These are phyloP conservation scores for Chamaecyparis obtusa DNA, from an alignment of 75 land plant genomes.

Conservation along the genomic window DNA sequence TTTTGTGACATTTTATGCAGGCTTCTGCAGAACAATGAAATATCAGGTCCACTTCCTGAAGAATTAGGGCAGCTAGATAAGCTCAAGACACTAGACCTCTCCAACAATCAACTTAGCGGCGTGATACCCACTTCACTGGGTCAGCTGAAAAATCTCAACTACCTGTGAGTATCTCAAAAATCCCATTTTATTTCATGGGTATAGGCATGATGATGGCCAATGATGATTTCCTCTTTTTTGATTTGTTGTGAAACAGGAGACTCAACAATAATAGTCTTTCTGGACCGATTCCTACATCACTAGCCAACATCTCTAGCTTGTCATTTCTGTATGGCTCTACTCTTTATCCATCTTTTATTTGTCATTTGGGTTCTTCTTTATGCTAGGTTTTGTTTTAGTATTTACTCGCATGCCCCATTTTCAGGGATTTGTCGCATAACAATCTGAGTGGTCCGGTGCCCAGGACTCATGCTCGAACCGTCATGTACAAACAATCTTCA, in stretches of 20 bases:
- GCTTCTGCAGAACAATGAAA: slow-evolving; percentile 42
- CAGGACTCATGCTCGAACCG: slow-evolving; percentile 42
- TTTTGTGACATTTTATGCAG: slow-evolving; percentile 20
- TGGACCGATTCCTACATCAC: slow-evolving; percentile 43
- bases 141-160: slow-evolving; percentile 44
- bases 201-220: background rate
- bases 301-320: slow-evolving; percentile 33
- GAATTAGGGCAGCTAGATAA: slow-evolving; percentile 28
- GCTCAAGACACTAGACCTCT: slow-evolving; percentile 42
- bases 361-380: background rate
- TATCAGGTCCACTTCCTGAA: slow-evolving; percentile 37
- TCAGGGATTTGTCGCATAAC: slow-evolving; percentile 71
- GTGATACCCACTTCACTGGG: slow-evolving; percentile 46
- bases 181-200: background rate
- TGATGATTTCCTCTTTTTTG: background rate
- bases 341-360: background rate
- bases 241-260: slow-evolving; percentile 23
- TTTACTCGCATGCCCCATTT: slow-evolving; percentile 1
- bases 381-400: background rate
- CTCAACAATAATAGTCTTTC: slow-evolving; percentile 52
- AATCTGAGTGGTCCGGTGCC: slow-evolving; percentile 63
- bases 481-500: slow-evolving; percentile 33
- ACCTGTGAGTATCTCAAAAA: slow-evolving; percentile 38
- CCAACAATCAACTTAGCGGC: slow-evolving; percentile 50
- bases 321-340: slow-evolving; percentile 32